Evolutionary conservation across 2,329 filamentous ascomycete species (phyloP), one percentile per base, ranked within the genome.

Genomic region (Monosporascus sp.): DNA sequence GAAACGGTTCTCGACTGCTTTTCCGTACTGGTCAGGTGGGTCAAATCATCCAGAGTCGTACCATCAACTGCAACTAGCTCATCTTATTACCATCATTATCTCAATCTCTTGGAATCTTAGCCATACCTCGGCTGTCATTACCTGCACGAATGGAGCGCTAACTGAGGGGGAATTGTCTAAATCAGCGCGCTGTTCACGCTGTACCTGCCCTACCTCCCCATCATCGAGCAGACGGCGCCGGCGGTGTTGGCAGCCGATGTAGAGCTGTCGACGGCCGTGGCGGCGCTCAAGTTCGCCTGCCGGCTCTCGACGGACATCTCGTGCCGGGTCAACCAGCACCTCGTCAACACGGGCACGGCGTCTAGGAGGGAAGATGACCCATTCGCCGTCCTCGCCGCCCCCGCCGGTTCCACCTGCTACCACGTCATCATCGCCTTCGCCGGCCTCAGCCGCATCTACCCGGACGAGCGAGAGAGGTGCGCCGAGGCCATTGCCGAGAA

Each of bases 261-360:
- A 45, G 65, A 68, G 46, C 37, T 68, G 26, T 43, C 46, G 7
- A 63, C 63, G 5, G 67, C 66, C 7, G 49, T 68, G 0, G 61
- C 63, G 22, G 67, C 67, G 18, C 55, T 69, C 2, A 63, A 63
- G 11, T 68, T 69, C 52, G 67, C 66, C 3, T 66, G 64, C 57
- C 59, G 65, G 55, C 63, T 69, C 60, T 69, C 67, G 18, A 66
- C 62, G 8, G 67, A 69, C 52, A 67, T 69, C 31, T 65, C 62
- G 15, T 69, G 67, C 50, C 68, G 66, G 54, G 57, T 68, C 7
- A 68, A 68, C 56, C 53, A 54, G 1, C 58, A 63, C 26, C 63
- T 62, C 52, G 56, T 15, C 43, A 28, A 11, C 22, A 46, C 22
- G 5, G 26, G 20, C 43, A 26, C 11, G 22, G 22, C 7, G 48